phyloP scores from a whole-genome alignment of 352 stramenopile genomes.

The Globisporangium barbulae region DNA sequence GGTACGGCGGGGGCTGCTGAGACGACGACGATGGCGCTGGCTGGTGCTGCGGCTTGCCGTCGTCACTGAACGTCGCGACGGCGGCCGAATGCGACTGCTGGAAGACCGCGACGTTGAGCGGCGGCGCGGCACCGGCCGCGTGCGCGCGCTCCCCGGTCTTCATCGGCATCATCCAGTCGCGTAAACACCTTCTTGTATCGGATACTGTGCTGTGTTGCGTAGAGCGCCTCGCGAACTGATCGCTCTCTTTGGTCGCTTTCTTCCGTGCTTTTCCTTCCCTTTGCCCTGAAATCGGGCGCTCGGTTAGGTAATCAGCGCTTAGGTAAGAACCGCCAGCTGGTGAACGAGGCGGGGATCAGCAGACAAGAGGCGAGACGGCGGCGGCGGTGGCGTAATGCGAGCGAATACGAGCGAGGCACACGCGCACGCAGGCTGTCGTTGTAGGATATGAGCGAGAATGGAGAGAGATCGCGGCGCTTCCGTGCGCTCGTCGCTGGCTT shows the following conservation, averaged over 20 bases:
- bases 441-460: no score
- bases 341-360: neutral
- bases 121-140: constrained; percentile 9
- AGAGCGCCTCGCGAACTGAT: constrained; percentile 2
- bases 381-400: neutral
- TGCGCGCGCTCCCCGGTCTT: neutral
- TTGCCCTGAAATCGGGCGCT: neutral
- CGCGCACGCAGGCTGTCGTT: no score
- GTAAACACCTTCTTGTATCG: neutral
- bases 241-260: neutral
- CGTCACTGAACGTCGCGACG: constrained; percentile 12
- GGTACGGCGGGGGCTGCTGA: neutral
- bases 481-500: no score
- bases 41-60: constrained; percentile 15
- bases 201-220: neutral
- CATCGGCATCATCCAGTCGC: neutral
- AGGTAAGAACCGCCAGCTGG: neutral
- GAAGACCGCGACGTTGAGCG: constrained; percentile 16
- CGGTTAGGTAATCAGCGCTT: constrained; percentile 3
- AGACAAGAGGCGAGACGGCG: neutral
- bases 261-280: neutral
- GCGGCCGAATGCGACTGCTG: constrained; percentile 15
- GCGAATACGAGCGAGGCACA: neutral
- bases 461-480: no score
- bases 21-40: neutral